These are phyloP conservation scores for Rhizopogon roseolus DNA, from an alignment of 768 basidiomycete species.

Conservation along the genomic window DNA sequence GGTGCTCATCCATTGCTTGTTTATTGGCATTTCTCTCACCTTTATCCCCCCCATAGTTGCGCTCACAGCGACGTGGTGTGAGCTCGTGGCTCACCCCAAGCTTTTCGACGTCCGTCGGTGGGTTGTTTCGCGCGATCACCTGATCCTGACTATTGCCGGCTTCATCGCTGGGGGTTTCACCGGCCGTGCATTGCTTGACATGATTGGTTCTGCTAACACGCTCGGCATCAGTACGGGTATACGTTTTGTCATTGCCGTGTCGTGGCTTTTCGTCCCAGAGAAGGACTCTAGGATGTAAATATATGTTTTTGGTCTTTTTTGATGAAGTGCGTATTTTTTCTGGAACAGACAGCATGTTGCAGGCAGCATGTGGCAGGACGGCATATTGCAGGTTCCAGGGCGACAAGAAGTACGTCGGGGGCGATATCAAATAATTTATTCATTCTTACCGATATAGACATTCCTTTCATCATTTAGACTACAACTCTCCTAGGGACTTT, in stretches of 20 bases:
- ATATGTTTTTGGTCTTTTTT: background rate
- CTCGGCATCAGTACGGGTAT: constrained; percentile 63
- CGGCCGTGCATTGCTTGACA: constrained; percentile 52
- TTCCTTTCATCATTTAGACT: background rate
- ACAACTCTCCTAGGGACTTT: background rate
- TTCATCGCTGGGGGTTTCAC: constrained; percentile 76
- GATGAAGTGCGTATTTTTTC: background rate
- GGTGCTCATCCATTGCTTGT: constrained; percentile 37
- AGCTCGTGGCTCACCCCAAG: constrained; percentile 76
- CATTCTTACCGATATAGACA: background rate
- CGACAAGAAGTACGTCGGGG: no score
- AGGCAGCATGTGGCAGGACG: background rate
- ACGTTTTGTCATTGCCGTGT: constrained; percentile 52
- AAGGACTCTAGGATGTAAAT: constrained; percentile 10
- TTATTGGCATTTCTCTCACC: background rate
- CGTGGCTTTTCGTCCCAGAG: constrained; percentile 60
- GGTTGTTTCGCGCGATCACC: constrained; percentile 64
- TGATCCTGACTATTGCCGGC: constrained; percentile 55
- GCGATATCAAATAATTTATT: background rate
- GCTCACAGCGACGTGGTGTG: constrained; percentile 87
- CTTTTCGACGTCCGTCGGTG: constrained; percentile 57
- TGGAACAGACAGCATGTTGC: background rate
- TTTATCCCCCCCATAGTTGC: constrained; percentile 45
- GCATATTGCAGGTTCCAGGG: background rate
- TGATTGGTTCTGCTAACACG: constrained; percentile 56